A percentile compares a stretch with the other conserved stretches of the same genome.
Conservation (phyloP, 768 basidiomycete genomes). For the Lentinula lateritia region DNA sequence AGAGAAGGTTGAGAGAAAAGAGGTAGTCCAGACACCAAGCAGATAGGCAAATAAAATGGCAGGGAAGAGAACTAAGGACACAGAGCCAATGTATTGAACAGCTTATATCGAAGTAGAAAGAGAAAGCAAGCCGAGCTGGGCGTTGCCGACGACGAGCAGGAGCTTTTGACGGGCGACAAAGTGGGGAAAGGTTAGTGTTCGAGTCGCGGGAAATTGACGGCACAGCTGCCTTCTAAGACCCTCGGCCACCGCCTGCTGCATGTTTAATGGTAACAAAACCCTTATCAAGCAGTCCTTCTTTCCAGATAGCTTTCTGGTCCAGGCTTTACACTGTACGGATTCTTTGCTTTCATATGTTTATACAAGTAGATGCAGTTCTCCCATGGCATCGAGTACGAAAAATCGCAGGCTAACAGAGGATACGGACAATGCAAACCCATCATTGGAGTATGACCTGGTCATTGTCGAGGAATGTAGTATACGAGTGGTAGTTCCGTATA, state of each 20-base stretch:
- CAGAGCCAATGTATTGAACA: slow-evolving; percentile 1
- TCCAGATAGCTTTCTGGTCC: too few species aligned
- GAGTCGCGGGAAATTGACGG: slow-evolving; percentile 4
- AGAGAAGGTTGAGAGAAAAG: slow-evolving; percentile 17
- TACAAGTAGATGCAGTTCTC: too few species aligned
- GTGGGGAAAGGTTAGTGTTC: neutral
- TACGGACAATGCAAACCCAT: too few species aligned
- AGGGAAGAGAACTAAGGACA: slow-evolving; percentile 22
- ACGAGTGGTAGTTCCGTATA: too few species aligned
- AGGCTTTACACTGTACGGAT: too few species aligned
- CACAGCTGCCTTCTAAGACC: neutral
- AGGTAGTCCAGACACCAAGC: slow-evolving; percentile 27
- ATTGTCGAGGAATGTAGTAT: too few species aligned
- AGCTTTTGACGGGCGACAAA: slow-evolving; percentile 13
- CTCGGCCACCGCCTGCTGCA: slow-evolving; percentile 1
- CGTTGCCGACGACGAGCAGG: slow-evolving; percentile 9
- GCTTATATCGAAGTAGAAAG: slow-evolving; percentile 26
- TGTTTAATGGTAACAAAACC: neutral
- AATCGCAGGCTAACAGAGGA: too few species aligned
- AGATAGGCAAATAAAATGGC: slow-evolving; percentile 82
- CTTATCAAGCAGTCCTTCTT: too few species aligned
- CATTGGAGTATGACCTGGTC: too few species aligned
- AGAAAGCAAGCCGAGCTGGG: slow-evolving; percentile 4
- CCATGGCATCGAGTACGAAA: too few species aligned
- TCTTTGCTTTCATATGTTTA: too few species aligned